A percentile compares a stretch with the other conserved stretches of the same genome.
Conservation (phyloP, 176 grass and related monocot species). For the Zea mays region DNA sequence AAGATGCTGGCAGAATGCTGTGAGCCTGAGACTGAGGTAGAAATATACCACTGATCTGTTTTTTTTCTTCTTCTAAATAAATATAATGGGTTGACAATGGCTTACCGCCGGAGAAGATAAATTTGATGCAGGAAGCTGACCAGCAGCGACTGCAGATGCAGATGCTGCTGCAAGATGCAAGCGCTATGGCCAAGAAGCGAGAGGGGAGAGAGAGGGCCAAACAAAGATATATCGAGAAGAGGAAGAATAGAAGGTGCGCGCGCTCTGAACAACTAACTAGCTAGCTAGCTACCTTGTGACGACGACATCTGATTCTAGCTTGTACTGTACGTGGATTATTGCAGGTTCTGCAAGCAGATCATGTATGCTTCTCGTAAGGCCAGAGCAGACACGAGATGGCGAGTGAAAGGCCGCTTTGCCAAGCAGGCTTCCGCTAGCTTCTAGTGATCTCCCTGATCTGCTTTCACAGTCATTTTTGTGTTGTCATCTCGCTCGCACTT, state of each 20-base stretch:
- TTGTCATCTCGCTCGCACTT: too few species aligned
- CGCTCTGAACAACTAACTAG: too few species aligned
- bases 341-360: conserved; percentile 47
- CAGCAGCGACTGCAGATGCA: not conserved
- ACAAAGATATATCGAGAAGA: conserved; percentile 54
- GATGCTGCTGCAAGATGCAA: not conserved
- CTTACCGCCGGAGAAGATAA: not conserved
- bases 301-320: too few species aligned
- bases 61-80: too few species aligned
- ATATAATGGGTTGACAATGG: too few species aligned
- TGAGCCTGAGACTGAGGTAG: too few species aligned
- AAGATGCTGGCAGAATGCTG: not conserved
- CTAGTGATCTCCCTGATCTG: not conserved
- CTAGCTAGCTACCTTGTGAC: too few species aligned
- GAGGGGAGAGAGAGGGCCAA: conserved; percentile 53
- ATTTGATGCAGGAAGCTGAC: not conserved
- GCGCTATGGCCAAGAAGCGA: conserved; percentile 12
- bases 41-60: too few species aligned
- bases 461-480: too few species aligned
- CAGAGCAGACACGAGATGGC: conserved; percentile 37
- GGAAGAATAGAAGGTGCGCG: conserved; percentile 40
- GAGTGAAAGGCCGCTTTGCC: conserved; percentile 49
- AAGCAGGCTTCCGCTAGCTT: conserved; percentile 25
- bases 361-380: conserved; percentile 54
- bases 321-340: too few species aligned